Evolutionary conservation across 1,284 basidiomycete species (phyloP), one percentile per base, ranked within the genome.

Genomic region (Malassezia furfur): DNA sequence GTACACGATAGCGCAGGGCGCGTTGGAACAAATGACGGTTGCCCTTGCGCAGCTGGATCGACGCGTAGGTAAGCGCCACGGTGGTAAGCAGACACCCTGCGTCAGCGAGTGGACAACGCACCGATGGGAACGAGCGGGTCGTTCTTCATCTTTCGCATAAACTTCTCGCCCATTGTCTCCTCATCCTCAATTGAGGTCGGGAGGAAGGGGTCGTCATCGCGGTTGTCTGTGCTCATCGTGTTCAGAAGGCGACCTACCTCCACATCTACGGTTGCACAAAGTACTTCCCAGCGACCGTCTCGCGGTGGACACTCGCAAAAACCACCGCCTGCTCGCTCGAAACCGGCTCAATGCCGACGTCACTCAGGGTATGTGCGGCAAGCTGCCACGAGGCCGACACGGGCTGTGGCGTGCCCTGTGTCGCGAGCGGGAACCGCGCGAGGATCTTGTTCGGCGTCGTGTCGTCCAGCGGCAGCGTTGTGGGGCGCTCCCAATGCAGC

Each of bases 61-160:
- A 66, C 2, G 73, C 73, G 9, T 48, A 64, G 22, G 68, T 63
- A 5, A 75, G 61, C 1, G 73, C 73, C 0, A 57, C 69, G 39
- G 60, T 62, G 1, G 73, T 75, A 3, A 68, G 53, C 3, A 72
- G 40, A 2, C 66, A 70, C 19, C 73, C 72, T 73, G 46, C 2
- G 7, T 10, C 25, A 32, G 17, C 19, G n/a, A 40, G 32, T 15
- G 7, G 15, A 0, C 19, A 3, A 61, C 65, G 54, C 49, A 72
- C 70, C 72, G 22, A 75, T 65, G 1, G 73, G 73, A 9, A 75
- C 65, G 3, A 74, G 54, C 4, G 73, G 73, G 47, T 75, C 60
- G 52, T 74, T 56, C 30, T 61, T 67, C 54, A 74, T 54, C 56
- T 72, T 73, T 36, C 69, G 60, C 36, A 59, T 64, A 36, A 74